Evolutionary conservation across 139 green algal species (phyloP).

Genomic region (Spirogloea muscicola): DNA sequence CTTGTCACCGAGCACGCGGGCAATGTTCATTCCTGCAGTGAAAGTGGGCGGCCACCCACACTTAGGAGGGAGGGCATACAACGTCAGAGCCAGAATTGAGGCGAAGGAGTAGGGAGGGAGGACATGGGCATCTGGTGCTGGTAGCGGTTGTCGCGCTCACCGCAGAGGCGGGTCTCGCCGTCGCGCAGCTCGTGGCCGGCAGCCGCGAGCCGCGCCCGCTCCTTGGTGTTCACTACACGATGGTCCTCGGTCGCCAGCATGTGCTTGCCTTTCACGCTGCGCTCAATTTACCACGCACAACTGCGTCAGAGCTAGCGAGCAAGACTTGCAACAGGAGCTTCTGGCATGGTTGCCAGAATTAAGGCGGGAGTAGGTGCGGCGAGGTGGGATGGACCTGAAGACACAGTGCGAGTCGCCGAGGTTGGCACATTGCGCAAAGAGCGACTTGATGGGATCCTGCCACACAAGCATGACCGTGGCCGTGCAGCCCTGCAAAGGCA

Average conservation of each 20-base stretch:
- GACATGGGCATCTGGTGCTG: too few species aligned
- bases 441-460: conserved; percentile 12
- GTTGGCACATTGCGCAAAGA: conserved; percentile 59
- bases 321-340: too few species aligned
- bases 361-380: too few species aligned
- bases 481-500: conserved; percentile 65
- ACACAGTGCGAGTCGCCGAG: conserved; percentile 65
- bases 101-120: too few species aligned
- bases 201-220: conserved; percentile 54
- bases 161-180: conserved; percentile 59
- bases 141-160: too few species aligned
- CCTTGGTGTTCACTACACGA: conserved; percentile 54
- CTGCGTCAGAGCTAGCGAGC: too few species aligned
- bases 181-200: conserved; percentile 54
- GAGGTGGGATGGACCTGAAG: too few species aligned
- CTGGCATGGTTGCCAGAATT: too few species aligned
- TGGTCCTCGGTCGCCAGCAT: conserved; percentile 62
- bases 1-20: conserved; percentile 67
- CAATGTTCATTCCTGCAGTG: conserved; percentile 65
- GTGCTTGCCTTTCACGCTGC: conserved; percentile 16
- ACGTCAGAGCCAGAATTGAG: too few species aligned
- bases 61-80: too few species aligned
- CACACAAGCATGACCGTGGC: conserved; percentile 67
- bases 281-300: too few species aligned
- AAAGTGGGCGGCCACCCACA: too few species aligned